Base-by-base conservation (phyloP, 805 yeast species). In the Kluyveromyces lactis region DNA sequence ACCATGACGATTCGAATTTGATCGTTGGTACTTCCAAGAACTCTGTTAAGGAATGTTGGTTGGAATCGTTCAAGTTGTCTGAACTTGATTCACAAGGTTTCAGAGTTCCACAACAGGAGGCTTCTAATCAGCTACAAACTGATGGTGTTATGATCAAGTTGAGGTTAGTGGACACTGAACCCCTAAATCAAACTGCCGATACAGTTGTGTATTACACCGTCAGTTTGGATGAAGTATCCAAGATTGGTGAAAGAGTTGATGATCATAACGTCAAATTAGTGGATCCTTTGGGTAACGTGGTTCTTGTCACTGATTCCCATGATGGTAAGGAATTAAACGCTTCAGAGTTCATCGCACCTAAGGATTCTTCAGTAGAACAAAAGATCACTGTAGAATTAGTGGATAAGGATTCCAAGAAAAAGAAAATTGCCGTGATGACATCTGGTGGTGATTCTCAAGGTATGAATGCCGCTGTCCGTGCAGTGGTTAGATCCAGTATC, bases 401-500 rank as follows among this genome's bases (percentile, higher is more conserved):
- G 15, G 37, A 17, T 4, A 13, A 16, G n/a, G 28, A 21, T 13
- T 34, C 34, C 5, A 40, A 42, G 19, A 58, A 56, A 50, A 56
- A 56, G 51, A 58, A 58, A 41, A 85, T 92, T 47, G 98, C 95
- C 4, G 92, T 92, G 37, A 87, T 92, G 90, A 92, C 97, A 4
- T 86, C 95, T 1, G 98, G 98, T 52, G 98, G 99, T 64, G 99
- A 92, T 60, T 84, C 97, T 39, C 98, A 94, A 23, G 99, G 99
- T 54, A 92, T 92, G 98, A 86, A 87, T 63, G 90, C 97, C 4
- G 85, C 81, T 19, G 98, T 92, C 6, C 73, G 98, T 47, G 95
- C 97, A 0, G 95, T 92, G 43, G 95, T 90, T 7, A 75, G 98
- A 52, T 77, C 96, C 2, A 95, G 95, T 46, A 86, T 92, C 47